Percentiles rank a stretch among this genome's conserved stretches.
phyloP scores from a whole-genome alignment of 108 stramenopile species.

The Nitzschia sp. region DNA sequence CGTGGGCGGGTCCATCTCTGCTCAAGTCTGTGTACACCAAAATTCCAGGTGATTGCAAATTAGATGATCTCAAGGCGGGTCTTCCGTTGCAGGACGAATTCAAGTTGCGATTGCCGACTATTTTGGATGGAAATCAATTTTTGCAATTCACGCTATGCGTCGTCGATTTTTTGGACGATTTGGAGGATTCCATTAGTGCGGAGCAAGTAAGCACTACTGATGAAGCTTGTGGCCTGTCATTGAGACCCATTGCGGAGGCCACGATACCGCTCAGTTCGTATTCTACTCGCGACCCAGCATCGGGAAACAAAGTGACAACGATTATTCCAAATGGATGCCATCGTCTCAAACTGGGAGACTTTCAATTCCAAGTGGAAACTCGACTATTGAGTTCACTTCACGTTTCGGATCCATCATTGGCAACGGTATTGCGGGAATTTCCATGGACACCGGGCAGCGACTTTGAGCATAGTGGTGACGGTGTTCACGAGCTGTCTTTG shows the following conservation, averaged over 20 bases:
- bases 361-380: constrained; percentile 76
- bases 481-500: constrained; percentile 14
- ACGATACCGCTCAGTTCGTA: constrained; percentile 71
- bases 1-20: constrained; percentile 65
- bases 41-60: constrained; percentile 28
- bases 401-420: constrained; percentile 69
- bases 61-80: constrained; percentile 25
- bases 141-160: constrained; percentile 68
- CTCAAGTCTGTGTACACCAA: constrained; percentile 62
- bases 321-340: constrained; percentile 85
- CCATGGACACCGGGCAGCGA: constrained; percentile 32
- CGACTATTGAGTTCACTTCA: constrained; percentile 73
- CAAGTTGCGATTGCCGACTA: constrained; percentile 74
- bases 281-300: constrained; percentile 52
- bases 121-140: constrained; percentile 77
- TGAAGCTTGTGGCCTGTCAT: constrained; percentile 15
- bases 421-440: constrained; percentile 67
- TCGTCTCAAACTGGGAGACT: constrained; percentile 74
- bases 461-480: background rate
- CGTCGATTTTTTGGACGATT: constrained; percentile 40
- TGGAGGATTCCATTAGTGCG: constrained; percentile 1
- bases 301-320: constrained; percentile 62
- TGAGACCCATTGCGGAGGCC: constrained; percentile 49
- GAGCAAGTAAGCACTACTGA: constrained; percentile 12
- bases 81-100: constrained; percentile 74